phyloP scores from a whole-genome alignment of 2,329 filamentous ascomycete species.

The Aspergillus vadensis region DNA sequence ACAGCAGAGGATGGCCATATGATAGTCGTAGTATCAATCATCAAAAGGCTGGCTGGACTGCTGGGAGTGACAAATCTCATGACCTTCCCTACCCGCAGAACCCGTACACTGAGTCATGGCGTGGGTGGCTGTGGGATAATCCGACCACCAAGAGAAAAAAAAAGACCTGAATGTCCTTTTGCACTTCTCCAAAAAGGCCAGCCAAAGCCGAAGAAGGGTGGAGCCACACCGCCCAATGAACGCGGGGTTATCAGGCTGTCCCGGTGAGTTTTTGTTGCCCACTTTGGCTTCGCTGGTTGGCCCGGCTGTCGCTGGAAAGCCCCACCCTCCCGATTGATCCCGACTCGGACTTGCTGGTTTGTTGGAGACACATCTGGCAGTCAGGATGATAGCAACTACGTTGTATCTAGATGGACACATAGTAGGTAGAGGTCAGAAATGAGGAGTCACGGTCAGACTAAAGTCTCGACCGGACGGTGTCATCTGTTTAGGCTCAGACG shows the following conservation, averaged over 20 bases:
- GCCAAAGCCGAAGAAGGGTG: constrained; percentile 1
- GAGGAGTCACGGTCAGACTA: no score
- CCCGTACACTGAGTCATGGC: constrained; percentile 5
- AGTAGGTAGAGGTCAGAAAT: not conserved
- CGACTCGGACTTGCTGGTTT: not conserved
- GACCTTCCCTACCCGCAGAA: constrained; percentile 1
- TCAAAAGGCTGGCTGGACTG: not conserved
- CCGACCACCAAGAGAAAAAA: not conserved
- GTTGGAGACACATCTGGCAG: not conserved
- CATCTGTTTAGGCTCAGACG: not conserved
- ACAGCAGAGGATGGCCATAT: not conserved
- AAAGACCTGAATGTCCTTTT: not conserved
- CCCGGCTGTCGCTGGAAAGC: not conserved
- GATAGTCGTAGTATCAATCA: not conserved
- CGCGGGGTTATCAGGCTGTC: not conserved
- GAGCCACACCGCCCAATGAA: constrained; percentile 7
- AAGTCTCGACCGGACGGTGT: not conserved
- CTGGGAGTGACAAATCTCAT: not conserved
- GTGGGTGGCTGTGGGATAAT: constrained; percentile 3
- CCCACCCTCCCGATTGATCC: not conserved
- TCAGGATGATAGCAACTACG: not conserved
- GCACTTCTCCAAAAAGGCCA: not conserved
- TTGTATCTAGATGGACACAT: not conserved
- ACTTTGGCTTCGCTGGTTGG: not conserved
- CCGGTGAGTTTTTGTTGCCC: constrained; percentile 1